phyloP scores from a whole-genome alignment of 2,329 filamentous ascomycete species.

The Pseudopyricularia cyperi region DNA sequence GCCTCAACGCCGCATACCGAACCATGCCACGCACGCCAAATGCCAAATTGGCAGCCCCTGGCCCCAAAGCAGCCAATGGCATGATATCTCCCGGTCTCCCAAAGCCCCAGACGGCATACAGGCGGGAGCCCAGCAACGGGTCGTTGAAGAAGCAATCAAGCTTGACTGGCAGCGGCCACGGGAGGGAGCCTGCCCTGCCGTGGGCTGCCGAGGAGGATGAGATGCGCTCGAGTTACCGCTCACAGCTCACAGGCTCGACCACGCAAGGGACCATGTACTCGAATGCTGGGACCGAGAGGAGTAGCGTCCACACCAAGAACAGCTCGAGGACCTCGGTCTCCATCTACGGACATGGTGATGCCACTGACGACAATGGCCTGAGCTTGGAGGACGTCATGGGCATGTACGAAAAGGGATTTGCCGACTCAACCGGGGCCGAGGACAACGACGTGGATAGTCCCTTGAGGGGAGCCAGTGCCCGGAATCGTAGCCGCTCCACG shows the following conservation, averaged over 20 bases:
- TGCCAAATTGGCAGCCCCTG: not conserved
- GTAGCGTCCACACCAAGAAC: slow-evolving; percentile 67
- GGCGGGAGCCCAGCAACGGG: slow-evolving; percentile 21
- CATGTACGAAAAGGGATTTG: slow-evolving; percentile 54
- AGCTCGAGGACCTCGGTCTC: slow-evolving; percentile 55
- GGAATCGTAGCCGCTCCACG: not conserved
- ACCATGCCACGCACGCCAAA: not conserved
- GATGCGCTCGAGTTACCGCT: slow-evolving; percentile 41
- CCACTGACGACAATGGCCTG: slow-evolving; percentile 37
- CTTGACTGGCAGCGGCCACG: not conserved
- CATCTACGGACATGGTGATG: slow-evolving; percentile 5
- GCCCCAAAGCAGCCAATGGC: slow-evolving; percentile 1
- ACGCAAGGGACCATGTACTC: slow-evolving; percentile 38
- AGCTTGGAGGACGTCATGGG: slow-evolving; percentile 58
- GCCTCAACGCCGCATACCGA: slow-evolving; percentile 12
- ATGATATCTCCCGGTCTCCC: slow-evolving; percentile 10
- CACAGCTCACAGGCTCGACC: slow-evolving; percentile 40
- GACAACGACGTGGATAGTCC: slow-evolving; percentile 19
- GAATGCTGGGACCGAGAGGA: slow-evolving; percentile 57
- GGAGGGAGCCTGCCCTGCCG: slow-evolving; percentile 15
- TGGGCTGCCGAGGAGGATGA: slow-evolving; percentile 41
- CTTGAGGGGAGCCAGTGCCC: slow-evolving; percentile 16
- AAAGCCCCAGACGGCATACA: slow-evolving; percentile 17
- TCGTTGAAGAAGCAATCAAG: slow-evolving; percentile 10
- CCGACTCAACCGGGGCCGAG: slow-evolving; percentile 33